Evolutionary conservation across 345 rosid species (phyloP), one percentile per base, ranked within the genome.

Genomic region (Kernera saxatilis): DNA sequence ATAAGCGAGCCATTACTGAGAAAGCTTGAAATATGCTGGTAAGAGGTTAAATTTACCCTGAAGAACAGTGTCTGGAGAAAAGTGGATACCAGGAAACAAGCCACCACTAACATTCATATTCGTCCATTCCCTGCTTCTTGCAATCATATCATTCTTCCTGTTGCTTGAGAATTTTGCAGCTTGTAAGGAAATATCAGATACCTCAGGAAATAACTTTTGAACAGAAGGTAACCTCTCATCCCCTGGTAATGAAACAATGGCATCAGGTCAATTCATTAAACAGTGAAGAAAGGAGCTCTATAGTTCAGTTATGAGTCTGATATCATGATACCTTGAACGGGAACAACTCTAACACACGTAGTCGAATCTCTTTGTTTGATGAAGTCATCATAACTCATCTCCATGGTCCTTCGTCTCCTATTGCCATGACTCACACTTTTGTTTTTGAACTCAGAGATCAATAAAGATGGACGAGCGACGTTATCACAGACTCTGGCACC

Each of bases 1-100:
- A 6, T 29, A 44, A 29, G 49, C 63, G 21, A 56, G 15, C 29
- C 18, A 35, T 33, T 35, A 22, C 48, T 22, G 48, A 58, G 64
- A 8, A 25, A 8, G 54, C 53, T 18, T 29, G 25, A 27, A 27
- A 27, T 30, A 27, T 30, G n/a, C 14, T 32, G n/a, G 3, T 46
- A 27, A 25, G 12, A 55, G 49, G 32, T 18, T 25, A 15, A 39
- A 29, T n/a, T 13, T 61, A 86, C 86, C 92, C 84, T 80, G 85
- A 79, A 84, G 87, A 80, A 86, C 85, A 60, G 88, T 85, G 64
- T 79, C 86, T 6, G 85, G 88, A 36, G 90, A 85, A 63, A 84
- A 77, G 46, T 75, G 77, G 41, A 81, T 26, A 10, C 74, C 70
- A 14, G 75, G 75, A 75, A 76, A 73, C 44, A 58, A 51, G 13